phyloP scores from a whole-genome alignment of 2,329 filamentous ascomycete species.

The Microdochium trichocladiopsis region DNA sequence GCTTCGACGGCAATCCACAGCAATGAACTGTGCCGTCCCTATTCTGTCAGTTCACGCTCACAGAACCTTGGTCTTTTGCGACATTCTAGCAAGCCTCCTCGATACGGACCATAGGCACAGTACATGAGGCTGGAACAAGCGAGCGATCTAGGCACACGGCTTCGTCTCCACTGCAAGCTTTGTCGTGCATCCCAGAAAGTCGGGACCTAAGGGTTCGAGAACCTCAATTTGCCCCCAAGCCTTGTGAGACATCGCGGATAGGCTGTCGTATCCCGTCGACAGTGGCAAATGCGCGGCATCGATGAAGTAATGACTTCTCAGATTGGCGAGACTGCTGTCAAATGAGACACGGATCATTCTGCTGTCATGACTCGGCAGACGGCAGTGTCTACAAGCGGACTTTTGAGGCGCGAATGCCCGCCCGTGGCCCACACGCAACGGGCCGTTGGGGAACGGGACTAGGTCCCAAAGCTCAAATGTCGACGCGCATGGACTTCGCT shows the following conservation, averaged over 20 bases:
- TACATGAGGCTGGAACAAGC: too few relatives aligned
- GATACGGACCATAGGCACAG: too few relatives aligned
- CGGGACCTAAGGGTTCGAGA: neutral
- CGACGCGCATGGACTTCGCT: neutral
- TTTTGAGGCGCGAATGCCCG: neutral
- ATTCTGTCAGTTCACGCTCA: too few relatives aligned
- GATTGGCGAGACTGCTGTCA: neutral
- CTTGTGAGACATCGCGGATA: neutral
- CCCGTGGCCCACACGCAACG: neutral
- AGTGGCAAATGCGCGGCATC: neutral
- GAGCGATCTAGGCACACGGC: too few relatives aligned
- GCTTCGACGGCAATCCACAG: too few relatives aligned
- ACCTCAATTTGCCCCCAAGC: neutral
- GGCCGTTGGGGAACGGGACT: neutral
- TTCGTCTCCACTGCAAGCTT: too few relatives aligned
- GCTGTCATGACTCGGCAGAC: neutral
- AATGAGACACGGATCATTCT: neutral
- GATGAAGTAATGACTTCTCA: neutral
- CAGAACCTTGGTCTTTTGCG: too few relatives aligned
- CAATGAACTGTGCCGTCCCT: too few relatives aligned
- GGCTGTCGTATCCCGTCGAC: neutral
- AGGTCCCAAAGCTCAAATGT: neutral
- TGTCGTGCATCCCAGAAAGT: too few relatives aligned
- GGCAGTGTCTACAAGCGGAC: neutral
- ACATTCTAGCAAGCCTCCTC: too few relatives aligned